Evolutionary conservation across 2,329 filamentous ascomycete genomes (phyloP).

Genomic region (Aspergillus sp.): DNA sequence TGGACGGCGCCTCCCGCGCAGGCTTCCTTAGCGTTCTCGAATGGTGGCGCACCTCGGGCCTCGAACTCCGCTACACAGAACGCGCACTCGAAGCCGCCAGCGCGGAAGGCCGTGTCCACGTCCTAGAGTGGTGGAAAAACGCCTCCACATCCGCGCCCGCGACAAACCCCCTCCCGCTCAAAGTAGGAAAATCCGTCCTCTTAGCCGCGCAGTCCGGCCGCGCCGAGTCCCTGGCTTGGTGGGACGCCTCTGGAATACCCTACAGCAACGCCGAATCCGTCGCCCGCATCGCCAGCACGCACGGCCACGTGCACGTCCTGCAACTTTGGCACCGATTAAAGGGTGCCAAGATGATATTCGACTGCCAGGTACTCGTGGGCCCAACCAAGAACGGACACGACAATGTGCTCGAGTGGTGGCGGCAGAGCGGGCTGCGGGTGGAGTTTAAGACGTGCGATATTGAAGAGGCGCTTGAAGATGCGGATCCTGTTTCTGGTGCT

Average conservation of each 20-base stretch:
- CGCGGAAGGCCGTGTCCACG: slow-evolving; percentile 72
- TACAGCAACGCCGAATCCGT: slow-evolving; percentile 75
- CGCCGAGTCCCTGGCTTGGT: slow-evolving; percentile 74
- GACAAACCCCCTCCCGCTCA: slow-evolving; percentile 51
- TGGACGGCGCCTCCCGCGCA: slow-evolving; percentile 79
- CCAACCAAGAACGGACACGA: slow-evolving; percentile 83
- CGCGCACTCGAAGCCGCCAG: slow-evolving; percentile 81
- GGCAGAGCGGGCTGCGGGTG: slow-evolving; percentile 62
- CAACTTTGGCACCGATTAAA: slow-evolving; percentile 73
- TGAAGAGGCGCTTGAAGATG: slow-evolving; percentile 88
- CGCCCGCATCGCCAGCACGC: slow-evolving; percentile 73
- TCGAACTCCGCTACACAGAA: slow-evolving; percentile 79
- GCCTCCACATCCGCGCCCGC: slow-evolving; percentile 55
- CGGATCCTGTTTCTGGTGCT: slow-evolving; percentile 55
- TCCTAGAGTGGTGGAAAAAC: slow-evolving; percentile 90
- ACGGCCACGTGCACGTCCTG: slow-evolving; percentile 76
- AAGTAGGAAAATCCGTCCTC: slow-evolving; percentile 77
- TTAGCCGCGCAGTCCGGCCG: slow-evolving; percentile 78
- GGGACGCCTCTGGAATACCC: slow-evolving; percentile 73
- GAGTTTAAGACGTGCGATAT: slow-evolving; percentile 95
- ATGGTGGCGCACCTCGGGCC: slow-evolving; percentile 80
- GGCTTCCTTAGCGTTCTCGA: slow-evolving; percentile 81
- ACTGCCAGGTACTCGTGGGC: slow-evolving; percentile 74
- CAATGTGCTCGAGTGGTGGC: slow-evolving; percentile 88
- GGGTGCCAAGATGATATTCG: slow-evolving; percentile 71